Conservation (phyloP, 345 rosid genomes). For the Raphanus sativus region DNA sequence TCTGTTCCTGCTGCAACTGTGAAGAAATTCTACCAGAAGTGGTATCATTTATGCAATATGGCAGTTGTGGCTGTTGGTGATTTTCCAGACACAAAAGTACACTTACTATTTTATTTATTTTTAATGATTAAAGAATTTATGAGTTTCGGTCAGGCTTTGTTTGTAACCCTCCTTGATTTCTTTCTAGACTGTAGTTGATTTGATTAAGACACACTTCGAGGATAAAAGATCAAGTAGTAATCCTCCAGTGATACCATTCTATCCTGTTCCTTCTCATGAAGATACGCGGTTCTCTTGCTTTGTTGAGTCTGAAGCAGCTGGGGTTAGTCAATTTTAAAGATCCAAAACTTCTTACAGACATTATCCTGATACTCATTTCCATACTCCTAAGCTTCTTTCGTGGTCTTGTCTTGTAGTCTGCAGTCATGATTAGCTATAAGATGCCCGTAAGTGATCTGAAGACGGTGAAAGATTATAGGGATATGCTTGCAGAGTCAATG, state of each 20-base stretch:
- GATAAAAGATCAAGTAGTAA: slow-evolving; percentile 49
- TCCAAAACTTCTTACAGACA: slow-evolving; percentile 9
- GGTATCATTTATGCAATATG: slow-evolving; percentile 86
- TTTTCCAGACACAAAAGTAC: slow-evolving; percentile 79
- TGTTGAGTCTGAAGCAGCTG: slow-evolving; percentile 89
- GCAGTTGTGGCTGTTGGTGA: slow-evolving; percentile 96
- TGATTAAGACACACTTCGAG: slow-evolving; percentile 75
- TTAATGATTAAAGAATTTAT: slow-evolving; percentile 6
- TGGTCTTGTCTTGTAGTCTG: slow-evolving; percentile 56
- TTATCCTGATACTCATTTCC: background rate
- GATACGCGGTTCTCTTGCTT: slow-evolving; percentile 79
- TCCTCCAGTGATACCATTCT: slow-evolving; percentile 53
- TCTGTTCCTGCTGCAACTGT: slow-evolving; percentile 72
- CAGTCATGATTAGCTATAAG: slow-evolving; percentile 87
- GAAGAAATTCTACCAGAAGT: slow-evolving; percentile 71
- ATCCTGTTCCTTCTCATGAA: slow-evolving; percentile 74
- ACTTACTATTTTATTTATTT: background rate
- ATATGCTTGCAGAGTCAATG: slow-evolving; percentile 81
- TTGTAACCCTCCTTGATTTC: slow-evolving; percentile 25
- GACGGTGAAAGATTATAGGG: slow-evolving; percentile 76
- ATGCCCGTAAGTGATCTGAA: slow-evolving; percentile 64
- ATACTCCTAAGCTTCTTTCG: slow-evolving; percentile 21
- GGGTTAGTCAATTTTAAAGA: slow-evolving; percentile 54
- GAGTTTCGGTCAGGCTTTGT: background rate
- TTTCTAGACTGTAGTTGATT: slow-evolving; percentile 73